Conservation (phyloP, 177 flowering plant species). For the Telopea speciosissima region DNA sequence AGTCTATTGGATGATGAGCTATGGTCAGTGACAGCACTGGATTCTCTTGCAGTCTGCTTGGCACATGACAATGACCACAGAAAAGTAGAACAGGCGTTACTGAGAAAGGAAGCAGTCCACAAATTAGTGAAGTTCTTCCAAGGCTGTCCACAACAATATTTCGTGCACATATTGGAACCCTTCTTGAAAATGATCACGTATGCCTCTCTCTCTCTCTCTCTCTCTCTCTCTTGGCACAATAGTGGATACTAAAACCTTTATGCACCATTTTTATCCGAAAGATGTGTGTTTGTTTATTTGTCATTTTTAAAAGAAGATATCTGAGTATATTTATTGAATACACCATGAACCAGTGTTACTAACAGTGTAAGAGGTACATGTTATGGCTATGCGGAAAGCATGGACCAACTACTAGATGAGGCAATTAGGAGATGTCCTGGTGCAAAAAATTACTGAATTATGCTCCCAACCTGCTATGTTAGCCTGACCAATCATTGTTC, state of each 20-base stretch:
- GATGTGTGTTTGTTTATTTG: too few relatives aligned
- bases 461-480: not conserved
- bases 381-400: not conserved
- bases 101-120: conserved; percentile 92
- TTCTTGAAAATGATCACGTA: conserved; percentile 96
- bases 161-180: conserved; percentile 91
- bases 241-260: too few relatives aligned
- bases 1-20: conserved; percentile 87
- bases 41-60: conserved; percentile 90
- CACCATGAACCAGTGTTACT: not conserved
- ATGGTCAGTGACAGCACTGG: conserved; percentile 97
- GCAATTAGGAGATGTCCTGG: not conserved
- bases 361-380: not conserved
- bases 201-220: conserved; percentile 8
- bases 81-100: conserved; percentile 87
- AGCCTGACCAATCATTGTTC: not conserved
- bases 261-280: too few relatives aligned
- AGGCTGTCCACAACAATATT: conserved; percentile 89
- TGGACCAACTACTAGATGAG: not conserved
- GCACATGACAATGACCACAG: conserved; percentile 92
- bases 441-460: not conserved
- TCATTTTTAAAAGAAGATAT: not conserved
- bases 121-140: conserved; percentile 92
- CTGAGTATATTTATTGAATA: not conserved
- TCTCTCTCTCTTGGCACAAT: not conserved